Percentiles rank a stretch among this genome's conserved stretches.
Evolutionary conservation across 495 filamentous ascomycete species (phyloP).

Genomic region (Neurospora africana): DNA sequence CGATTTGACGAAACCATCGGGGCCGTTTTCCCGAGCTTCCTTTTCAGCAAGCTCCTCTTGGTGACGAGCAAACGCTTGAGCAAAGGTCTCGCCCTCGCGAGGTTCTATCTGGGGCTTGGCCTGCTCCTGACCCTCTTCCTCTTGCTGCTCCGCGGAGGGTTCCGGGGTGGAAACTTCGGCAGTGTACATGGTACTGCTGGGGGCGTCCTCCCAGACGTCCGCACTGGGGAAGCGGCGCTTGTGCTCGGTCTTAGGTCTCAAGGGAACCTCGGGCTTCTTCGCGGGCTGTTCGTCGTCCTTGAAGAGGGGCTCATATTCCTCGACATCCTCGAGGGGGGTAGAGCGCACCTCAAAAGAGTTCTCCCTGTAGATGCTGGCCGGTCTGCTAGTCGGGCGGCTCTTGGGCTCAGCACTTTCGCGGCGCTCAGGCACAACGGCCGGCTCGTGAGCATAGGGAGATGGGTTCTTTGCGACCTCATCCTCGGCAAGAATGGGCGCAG

Average conservation of each 20-base stretch:
- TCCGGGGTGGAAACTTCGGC: slow-evolving; percentile 81
- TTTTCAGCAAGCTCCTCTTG: slow-evolving; percentile 46
- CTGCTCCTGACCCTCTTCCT: slow-evolving; percentile 19
- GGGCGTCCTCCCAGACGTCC: slow-evolving; percentile 96
- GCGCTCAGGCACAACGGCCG: slow-evolving; percentile 61
- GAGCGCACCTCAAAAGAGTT: slow-evolving; percentile 36
- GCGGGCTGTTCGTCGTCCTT: slow-evolving; percentile 60
- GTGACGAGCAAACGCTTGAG: slow-evolving; percentile 41
- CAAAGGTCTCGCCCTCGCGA: slow-evolving; percentile 36
- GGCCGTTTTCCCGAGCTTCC: slow-evolving; percentile 26
- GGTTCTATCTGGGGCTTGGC: slow-evolving; percentile 26
- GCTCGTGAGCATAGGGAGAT: slow-evolving; percentile 39
- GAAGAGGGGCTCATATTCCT: slow-evolving; percentile 93
- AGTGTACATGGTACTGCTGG: slow-evolving; percentile 71
- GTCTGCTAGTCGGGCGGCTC: slow-evolving; percentile 65
- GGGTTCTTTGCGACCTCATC: slow-evolving; percentile 82
- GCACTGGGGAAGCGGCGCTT: slow-evolving; percentile 81
- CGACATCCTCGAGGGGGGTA: slow-evolving; percentile 77
- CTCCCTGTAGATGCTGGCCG: slow-evolving; percentile 45
- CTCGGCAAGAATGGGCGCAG: slow-evolving; percentile 77
- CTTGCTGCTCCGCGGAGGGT: slow-evolving; percentile 45
- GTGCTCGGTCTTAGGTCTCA: slow-evolving; percentile 42
- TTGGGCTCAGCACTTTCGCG: slow-evolving; percentile 43
- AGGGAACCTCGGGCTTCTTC: slow-evolving; percentile 36
- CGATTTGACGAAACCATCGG: slow-evolving; percentile 31